Conservation (phyloP, 2,329 filamentous ascomycete genomes). For the Plectosphaerella plurivora region DNA sequence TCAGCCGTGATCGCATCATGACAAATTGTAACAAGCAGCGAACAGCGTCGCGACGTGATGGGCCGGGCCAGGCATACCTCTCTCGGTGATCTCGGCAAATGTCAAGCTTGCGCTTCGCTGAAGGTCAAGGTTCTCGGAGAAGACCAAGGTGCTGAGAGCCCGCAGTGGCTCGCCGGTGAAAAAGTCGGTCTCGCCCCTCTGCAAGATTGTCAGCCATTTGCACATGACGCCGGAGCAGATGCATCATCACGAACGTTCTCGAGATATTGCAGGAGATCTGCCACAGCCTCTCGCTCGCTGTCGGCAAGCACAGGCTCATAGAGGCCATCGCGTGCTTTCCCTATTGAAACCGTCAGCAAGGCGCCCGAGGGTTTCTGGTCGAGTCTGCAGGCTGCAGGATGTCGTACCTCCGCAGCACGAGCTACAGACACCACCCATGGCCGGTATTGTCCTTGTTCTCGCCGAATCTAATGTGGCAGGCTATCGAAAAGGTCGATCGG, state of each 20-base stretch:
- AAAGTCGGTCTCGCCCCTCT: constrained; percentile 97
- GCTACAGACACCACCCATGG: constrained; percentile 59
- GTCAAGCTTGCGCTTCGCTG: constrained; percentile 96
- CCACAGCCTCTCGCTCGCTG: constrained; percentile 93
- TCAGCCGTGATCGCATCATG: too few species aligned
- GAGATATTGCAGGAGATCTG: constrained; percentile 89
- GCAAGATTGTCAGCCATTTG: constrained; percentile 23
- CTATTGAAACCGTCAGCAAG: constrained; percentile 36
- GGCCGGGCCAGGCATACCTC: constrained; percentile 55
- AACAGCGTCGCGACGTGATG: too few species aligned
- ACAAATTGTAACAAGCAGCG: too few species aligned
- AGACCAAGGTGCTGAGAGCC: constrained; percentile 91
- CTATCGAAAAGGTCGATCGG: background rate
- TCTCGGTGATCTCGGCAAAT: constrained; percentile 96
- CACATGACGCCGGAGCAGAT: background rate
- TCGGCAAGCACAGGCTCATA: constrained; percentile 89
- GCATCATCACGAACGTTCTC: constrained; percentile 71
- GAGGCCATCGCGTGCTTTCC: constrained; percentile 73
- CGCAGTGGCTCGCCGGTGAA: constrained; percentile 93
- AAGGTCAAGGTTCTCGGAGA: constrained; percentile 97
- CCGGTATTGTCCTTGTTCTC: constrained; percentile 11
- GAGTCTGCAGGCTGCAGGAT: background rate
- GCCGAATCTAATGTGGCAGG: background rate
- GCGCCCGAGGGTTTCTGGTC: background rate
- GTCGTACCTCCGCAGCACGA: constrained; percentile 55